These are phyloP conservation scores for Rhodotorula paludigena DNA, from an alignment of 768 basidiomycete species.

Conservation along the genomic window DNA sequence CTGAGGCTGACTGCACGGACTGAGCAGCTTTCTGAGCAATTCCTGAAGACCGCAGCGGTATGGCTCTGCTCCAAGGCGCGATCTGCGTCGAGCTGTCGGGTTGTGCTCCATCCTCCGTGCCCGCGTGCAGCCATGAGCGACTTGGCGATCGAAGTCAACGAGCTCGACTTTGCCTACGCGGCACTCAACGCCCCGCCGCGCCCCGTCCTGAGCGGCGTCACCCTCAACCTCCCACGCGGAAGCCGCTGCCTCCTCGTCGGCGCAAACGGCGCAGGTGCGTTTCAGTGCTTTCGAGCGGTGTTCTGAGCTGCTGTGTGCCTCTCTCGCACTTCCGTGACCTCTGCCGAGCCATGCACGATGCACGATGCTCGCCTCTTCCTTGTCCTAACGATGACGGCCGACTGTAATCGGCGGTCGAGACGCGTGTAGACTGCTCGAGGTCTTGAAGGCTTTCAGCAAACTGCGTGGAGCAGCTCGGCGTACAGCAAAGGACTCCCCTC, in stretches of 20 bases:
- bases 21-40: neutral
- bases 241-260: constrained; percentile 82
- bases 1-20: too few species aligned
- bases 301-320: too few species aligned
- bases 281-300: too few species aligned
- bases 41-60: too few species aligned
- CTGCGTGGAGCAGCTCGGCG: neutral
- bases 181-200: constrained; percentile 48
- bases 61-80: too few species aligned
- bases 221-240: constrained; percentile 64
- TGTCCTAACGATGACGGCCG: neutral
- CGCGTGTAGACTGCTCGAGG: too few species aligned
- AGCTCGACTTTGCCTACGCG: constrained; percentile 52
- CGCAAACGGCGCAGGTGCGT: constrained; percentile 77
- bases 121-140: neutral
- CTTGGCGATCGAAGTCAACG: constrained; percentile 43
- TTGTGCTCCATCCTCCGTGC: neutral
- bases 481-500: neutral
- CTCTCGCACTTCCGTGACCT: too few species aligned
- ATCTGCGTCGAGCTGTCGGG: neutral
- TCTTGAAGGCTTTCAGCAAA: neutral
- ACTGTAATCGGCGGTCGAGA: too few species aligned
- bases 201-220: constrained; percentile 61
- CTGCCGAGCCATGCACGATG: neutral
- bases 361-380: neutral